Evolutionary conservation across 2,329 filamentous ascomycete genomes (phyloP), one percentile per base, ranked within the genome.

Genomic region (Orbilia oligospora): DNA sequence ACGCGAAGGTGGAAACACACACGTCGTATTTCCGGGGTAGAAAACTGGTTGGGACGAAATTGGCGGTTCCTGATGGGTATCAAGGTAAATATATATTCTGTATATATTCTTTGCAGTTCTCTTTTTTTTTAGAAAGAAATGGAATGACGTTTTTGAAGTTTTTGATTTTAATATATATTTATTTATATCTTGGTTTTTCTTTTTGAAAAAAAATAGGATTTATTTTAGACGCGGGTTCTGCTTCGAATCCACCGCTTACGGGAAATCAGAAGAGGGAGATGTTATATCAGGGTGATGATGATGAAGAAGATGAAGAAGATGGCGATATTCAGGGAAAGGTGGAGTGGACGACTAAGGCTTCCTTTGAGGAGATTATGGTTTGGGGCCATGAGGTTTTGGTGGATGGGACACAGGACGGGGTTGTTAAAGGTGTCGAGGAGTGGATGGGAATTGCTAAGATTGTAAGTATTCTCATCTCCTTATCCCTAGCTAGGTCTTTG

Each of bases 11-110:
- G 27, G 75, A 78, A 48, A 71, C 44, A 8, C 68, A 78, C 44
- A 78, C 55, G 10, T 64, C 75, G 3, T 78, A 78, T 44, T 78
- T 78, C 44, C 68, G 75, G 0, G 75, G 75, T 63, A 68, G 75
- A 69, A 78, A 78, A 51, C 36, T 78, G 27, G 64, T 18, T 24
- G 75, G 75, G 18, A 78, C 68, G 41, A 78, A 72, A 27, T 6
- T 78, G 22, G 44, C 65, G 14, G 63, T 78, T 44, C 75, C 75
- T 18, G 68, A 72, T 49, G 75, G 75, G 20, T 78, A 78, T 65
- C 55, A 71, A 72, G 75, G 75, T 78, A 78, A 33, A 27, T 33
- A 2, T 14, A 41, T 12, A 41, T 14, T n/a, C 16, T 16, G 16
- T 4, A n/a, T n/a, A 2, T 41, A 9, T 36, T 30, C 8, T 30